Conservation (phyloP, 192 early-diverging fungal species). For the Obelidium mucronatum region DNA sequence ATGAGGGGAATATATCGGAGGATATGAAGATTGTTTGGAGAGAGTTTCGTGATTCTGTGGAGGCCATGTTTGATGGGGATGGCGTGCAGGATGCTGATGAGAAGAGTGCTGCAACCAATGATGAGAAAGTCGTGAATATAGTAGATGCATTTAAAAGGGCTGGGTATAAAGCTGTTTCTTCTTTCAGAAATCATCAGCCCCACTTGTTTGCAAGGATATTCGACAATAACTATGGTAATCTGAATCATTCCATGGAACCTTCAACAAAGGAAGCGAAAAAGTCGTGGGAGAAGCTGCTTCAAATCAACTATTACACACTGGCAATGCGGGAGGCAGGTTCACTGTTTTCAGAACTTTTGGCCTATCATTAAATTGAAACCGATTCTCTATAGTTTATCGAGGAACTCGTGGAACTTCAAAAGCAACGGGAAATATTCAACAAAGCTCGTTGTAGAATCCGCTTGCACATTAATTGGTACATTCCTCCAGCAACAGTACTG, state of each 20-base stretch:
- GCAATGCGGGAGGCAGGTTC: constrained; percentile 4
- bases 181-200: background rate
- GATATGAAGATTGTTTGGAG: constrained; percentile 7
- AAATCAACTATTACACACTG: constrained; percentile 17
- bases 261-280: background rate
- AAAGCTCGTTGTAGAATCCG: background rate
- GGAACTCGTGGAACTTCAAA: background rate
- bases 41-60: background rate
- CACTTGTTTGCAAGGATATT: background rate
- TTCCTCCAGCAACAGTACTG: background rate
- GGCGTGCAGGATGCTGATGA: background rate
- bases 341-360: background rate
- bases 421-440: background rate
- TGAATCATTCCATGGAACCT: background rate
- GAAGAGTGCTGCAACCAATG: no score
- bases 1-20: constrained; percentile 1
- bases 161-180: background rate
- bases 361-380: background rate
- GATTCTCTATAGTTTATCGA: background rate
- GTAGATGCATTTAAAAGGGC: background rate
- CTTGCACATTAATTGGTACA: background rate
- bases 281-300: constrained; percentile 22
- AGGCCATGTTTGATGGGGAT: background rate
- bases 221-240: no score
- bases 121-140: no score